Conservation (phyloP, 2,329 filamentous ascomycete genomes). For the Cordyceps javanica region DNA sequence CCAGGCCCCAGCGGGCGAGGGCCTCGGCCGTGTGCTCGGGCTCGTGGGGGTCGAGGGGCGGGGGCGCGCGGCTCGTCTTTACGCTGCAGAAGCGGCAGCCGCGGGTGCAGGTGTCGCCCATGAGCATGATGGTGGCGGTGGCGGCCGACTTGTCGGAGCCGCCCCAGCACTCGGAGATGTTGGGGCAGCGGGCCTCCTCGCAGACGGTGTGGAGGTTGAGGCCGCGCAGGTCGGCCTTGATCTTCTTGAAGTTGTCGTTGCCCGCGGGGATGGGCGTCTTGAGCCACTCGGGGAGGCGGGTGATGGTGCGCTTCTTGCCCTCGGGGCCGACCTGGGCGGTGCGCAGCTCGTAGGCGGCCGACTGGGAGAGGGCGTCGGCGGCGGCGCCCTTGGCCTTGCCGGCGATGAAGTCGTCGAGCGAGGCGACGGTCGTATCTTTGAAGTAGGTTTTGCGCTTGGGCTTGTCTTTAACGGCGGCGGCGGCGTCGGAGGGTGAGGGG, state of each 20-base stretch:
- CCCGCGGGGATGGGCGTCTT: constrained; percentile 89
- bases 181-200: constrained; percentile 94
- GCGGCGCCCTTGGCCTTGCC: constrained; percentile 25
- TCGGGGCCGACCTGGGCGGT: constrained; percentile 60
- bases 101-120: constrained; percentile 96
- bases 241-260: constrained; percentile 80
- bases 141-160: constrained; percentile 81
- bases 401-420: constrained; percentile 53
- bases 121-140: constrained; percentile 97
- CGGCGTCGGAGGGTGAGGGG: constrained; percentile 27
- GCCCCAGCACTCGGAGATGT: constrained; percentile 98
- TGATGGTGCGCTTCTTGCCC: constrained; percentile 58
- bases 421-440: constrained; percentile 50
- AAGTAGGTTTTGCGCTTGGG: constrained; percentile 45
- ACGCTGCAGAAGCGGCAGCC: constrained; percentile 97
- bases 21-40: constrained; percentile 96
- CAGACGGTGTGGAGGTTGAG: constrained; percentile 92
- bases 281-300: constrained; percentile 83
- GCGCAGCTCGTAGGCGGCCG: constrained; percentile 54
- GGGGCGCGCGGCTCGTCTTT: constrained; percentile 72
- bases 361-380: constrained; percentile 30
- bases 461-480: constrained; percentile 20
- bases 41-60: constrained; percentile 88
- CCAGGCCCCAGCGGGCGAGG: constrained; percentile 83
- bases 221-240: constrained; percentile 88